A percentile compares a stretch with the other conserved stretches of the same genome.
Conservation (phyloP, 257 asterid species). For the Asclepias syriaca region DNA sequence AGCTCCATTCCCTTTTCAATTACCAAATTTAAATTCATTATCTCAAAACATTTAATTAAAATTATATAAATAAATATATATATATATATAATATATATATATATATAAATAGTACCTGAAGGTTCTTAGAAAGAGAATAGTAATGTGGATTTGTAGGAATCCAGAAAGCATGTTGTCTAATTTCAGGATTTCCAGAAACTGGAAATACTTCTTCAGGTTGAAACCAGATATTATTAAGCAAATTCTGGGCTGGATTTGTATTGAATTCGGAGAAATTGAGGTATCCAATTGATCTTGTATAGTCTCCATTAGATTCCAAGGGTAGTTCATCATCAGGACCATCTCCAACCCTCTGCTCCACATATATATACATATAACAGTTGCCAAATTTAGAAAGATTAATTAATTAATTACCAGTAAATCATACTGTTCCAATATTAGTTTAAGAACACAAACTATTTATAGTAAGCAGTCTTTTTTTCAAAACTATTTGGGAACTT, state of each 20-base stretch:
- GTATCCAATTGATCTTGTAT: conserved; percentile 26
- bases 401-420: neutral
- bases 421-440: neutral
- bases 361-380: no score
- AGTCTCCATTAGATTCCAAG: conserved; percentile 45
- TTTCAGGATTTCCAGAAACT: conserved; percentile 25
- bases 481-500: no score
- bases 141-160: conserved; percentile 17
- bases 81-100: no score
- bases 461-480: no score
- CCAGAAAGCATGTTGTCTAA: conserved; percentile 27
- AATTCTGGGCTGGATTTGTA: neutral
- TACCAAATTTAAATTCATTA: neutral
- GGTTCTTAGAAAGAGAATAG: conserved; percentile 14
- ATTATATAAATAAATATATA: no score
- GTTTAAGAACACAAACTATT: no score
- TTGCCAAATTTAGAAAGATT: neutral
- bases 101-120: conserved; percentile 7
- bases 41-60: no score
- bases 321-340: conserved; percentile 42
- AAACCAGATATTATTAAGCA: conserved; percentile 24
- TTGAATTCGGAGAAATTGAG: conserved; percentile 12
- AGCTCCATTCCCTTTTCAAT: conserved; percentile 13
- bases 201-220: conserved; percentile 34
- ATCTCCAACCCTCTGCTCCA: conserved; percentile 44